Evolutionary conservation across 352 stramenopile genomes (phyloP).

Genomic region (Phytophthora multivora): DNA sequence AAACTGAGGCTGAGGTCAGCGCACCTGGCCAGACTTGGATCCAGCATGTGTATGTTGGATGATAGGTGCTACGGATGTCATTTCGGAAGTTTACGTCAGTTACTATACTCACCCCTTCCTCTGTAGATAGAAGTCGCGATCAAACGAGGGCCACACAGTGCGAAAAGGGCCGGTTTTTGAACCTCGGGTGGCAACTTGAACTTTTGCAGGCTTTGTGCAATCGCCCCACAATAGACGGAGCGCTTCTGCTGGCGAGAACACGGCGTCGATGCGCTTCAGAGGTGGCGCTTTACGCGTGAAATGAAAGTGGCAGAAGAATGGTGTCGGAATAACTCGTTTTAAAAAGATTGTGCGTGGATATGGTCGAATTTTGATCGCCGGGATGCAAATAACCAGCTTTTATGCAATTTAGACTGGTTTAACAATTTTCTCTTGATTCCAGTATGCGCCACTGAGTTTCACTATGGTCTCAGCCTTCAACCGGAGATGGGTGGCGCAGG

Average conservation of each 20-base stretch:
- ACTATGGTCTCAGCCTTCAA: conserved; percentile 13
- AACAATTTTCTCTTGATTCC: conserved; percentile 15
- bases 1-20: conserved; percentile 35
- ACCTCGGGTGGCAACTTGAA: conserved; percentile 24
- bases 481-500: conserved; percentile 20
- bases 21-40: conserved; percentile 2
- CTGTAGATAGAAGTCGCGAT: conserved; percentile 21
- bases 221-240: conserved; percentile 31
- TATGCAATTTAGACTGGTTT: conserved; percentile 26
- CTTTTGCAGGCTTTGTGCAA: conserved; percentile 24
- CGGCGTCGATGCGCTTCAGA: not conserved
- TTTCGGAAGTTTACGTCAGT: not conserved
- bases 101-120: conserved; percentile 6
- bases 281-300: not conserved
- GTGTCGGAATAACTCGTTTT: too few relatives aligned
- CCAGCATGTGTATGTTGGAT: conserved; percentile 16
- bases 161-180: conserved; percentile 20
- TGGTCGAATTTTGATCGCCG: conserved; percentile 10
- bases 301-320: not conserved
- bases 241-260: conserved; percentile 6
- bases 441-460: conserved; percentile 6
- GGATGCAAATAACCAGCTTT: conserved; percentile 8
- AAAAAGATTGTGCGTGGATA: not conserved
- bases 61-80: conserved; percentile 17
- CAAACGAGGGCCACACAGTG: conserved; percentile 28